Conservation (phyloP, 2,329 filamentous ascomycete genomes). For the Raffaelea albimanens region DNA sequence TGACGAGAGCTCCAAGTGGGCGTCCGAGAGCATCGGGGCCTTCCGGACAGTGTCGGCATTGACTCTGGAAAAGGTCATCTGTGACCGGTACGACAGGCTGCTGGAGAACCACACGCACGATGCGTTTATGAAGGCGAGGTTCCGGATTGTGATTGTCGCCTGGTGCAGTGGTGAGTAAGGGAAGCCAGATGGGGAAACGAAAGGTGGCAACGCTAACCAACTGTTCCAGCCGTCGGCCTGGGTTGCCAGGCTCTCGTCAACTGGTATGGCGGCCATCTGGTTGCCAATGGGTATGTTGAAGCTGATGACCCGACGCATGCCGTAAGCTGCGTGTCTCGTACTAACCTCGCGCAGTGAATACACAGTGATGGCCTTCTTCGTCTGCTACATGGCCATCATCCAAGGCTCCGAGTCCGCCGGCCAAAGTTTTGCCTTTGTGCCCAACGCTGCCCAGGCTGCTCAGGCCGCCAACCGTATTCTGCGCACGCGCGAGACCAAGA, state of each 20-base stretch:
- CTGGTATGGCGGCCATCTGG: constrained; percentile 55
- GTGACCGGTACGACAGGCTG: constrained; percentile 48
- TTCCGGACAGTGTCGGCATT: constrained; percentile 64
- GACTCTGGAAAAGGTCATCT: constrained; percentile 59
- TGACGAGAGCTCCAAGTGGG: constrained; percentile 63
- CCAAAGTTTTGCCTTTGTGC: constrained; percentile 57
- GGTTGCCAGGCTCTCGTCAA: constrained; percentile 55
- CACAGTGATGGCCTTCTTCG: constrained; percentile 35
- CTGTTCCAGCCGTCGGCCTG: constrained; percentile 41
- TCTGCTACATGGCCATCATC: constrained; percentile 56
- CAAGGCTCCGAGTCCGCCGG: constrained; percentile 60
- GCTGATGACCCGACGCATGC: too few relatives aligned
- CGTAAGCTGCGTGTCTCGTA: neutral
- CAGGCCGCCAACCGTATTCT: constrained; percentile 53
- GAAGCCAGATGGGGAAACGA: constrained; percentile 33
- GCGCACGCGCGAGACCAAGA: constrained; percentile 34
- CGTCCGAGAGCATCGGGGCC: constrained; percentile 62
- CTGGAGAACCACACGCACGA: constrained; percentile 47
- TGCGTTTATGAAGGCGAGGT: constrained; percentile 53
- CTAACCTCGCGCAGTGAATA: constrained; percentile 30
- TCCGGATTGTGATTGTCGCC: constrained; percentile 56
- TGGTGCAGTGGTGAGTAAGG: constrained; percentile 52
- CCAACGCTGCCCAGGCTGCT: constrained; percentile 51
- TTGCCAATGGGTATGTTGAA: constrained; percentile 25
- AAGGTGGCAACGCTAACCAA: too few relatives aligned